Base-by-base conservation (phyloP, 352 stramenopile genomes). In the Globisporangium orthogonon region DNA sequence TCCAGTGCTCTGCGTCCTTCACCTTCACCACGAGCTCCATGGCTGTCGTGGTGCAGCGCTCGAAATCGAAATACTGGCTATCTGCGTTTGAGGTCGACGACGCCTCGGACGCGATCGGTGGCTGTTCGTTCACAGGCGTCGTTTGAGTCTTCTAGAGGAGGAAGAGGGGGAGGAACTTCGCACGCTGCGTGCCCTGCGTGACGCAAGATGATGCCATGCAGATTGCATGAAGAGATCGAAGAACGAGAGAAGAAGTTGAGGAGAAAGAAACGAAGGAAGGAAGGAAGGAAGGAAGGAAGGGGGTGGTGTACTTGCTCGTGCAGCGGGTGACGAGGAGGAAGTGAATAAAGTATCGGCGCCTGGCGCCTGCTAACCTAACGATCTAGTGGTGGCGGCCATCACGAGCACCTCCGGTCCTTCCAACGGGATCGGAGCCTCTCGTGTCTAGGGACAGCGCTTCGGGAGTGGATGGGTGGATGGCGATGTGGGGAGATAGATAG, bases 1-100 rank as follows among this genome's bases (percentile, higher is more conserved):
- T 47, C 77, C 79, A 89, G 55, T 88, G 75, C 66, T 89, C 77
- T 1, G 62, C 66, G 58, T 89, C 77, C 30, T 75, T 72, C 45
- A 87, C 73, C 39, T 80, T 80, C 23, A 54, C 71, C 57, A 85
- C 67, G 9, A 84, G 56, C 37, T 79, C 72, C 71, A 80, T 86
- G 40, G n/a, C 18, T n/a, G 49, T 29, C 15, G 49, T 23, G 23
- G 23, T 23, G 23, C 23, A 23, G 23, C 23, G 23, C 23, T 23
- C 23, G 23, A 23, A 23, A 23, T 23, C 23, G 23, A 1, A 23
- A 23, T 23, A 23, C 23, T 23, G 23, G 23, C 23, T 23, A 23
- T 23, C 23, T 23, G 23, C 23, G 23, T 23, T 23, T 23, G 23
- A 23, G 23, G 23, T 23, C 23, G 23, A 23, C 23, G 23, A 23